Percentiles rank a stretch among this genome's conserved stretches.
Evolutionary conservation across 441 rosid genomes (phyloP).

Genomic region (Mallotus japonicus): DNA sequence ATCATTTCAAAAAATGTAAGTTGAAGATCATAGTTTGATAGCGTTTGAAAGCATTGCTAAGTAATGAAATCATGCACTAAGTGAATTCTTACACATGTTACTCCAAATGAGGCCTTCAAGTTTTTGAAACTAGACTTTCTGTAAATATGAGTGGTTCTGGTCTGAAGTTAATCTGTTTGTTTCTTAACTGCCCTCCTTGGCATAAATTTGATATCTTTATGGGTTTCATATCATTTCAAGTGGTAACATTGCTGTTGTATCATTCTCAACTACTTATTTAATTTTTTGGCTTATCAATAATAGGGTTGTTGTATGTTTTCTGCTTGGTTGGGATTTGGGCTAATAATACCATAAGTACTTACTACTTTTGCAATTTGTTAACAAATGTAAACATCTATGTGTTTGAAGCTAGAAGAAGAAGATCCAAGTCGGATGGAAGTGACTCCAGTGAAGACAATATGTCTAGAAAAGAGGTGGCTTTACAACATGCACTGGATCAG

Average conservation of each 20-base stretch:
- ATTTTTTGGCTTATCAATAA: too few species aligned
- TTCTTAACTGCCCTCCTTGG: neutral
- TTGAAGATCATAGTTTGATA: too few species aligned
- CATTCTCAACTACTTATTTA: neutral
- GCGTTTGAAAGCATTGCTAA: too few species aligned
- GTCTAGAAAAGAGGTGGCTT: constrained; percentile 87
- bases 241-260: neutral
- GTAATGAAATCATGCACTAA: too few species aligned
- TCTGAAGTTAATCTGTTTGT: too few species aligned
- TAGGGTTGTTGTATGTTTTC: neutral
- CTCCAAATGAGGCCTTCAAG: neutral
- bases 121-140: neutral
- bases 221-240: neutral
- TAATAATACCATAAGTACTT: neutral
- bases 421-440: constrained; percentile 68
- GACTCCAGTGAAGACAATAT: constrained; percentile 65
- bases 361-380: neutral
- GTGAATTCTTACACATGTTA: too few species aligned
- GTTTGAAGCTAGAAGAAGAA: constrained; percentile 59
- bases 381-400: constrained; percentile 11
- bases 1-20: too few species aligned
- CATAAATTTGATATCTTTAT: neutral
- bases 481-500: constrained; percentile 86
- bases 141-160: neutral
- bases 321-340: neutral